phyloP scores from a whole-genome alignment of 2,329 filamentous ascomycete genomes.

The Penicillium corylophilum region DNA sequence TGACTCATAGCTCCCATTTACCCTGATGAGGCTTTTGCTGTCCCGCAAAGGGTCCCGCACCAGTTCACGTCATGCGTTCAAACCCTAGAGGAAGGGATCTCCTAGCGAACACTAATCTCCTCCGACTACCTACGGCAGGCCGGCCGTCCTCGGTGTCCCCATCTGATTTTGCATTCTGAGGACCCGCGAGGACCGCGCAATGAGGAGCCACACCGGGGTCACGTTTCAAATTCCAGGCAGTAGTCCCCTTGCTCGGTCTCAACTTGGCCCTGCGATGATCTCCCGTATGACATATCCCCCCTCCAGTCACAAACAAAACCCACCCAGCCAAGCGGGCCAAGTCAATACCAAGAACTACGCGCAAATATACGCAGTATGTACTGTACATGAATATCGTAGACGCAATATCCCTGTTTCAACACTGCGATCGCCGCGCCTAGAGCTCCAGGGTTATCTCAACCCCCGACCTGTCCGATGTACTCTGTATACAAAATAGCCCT shows the following conservation, averaged over 20 bases:
- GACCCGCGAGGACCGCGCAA: constrained; percentile 3
- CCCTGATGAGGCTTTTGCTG: not conserved
- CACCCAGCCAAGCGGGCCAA: constrained; percentile 5
- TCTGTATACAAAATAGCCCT: not conserved
- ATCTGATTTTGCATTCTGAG: constrained; percentile 3
- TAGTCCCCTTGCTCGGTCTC: not conserved
- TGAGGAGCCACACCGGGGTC: not conserved
- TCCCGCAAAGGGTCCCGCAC: not conserved
- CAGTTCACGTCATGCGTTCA: constrained; percentile 19
- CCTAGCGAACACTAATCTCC: constrained; percentile 17
- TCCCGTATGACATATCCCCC: constrained; percentile 5
- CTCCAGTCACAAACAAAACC: not conserved
- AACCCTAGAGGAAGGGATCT: constrained; percentile 25
- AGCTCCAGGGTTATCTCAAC: not conserved
- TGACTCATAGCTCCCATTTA: constrained; percentile 4
- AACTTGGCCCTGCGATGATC: constrained; percentile 18
- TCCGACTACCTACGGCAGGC: not conserved
- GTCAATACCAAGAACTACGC: constrained; percentile 3
- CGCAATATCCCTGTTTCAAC: not conserved
- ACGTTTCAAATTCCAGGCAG: not conserved
- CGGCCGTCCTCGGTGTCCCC: constrained; percentile 3
- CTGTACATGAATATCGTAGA: not conserved
- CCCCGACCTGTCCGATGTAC: not conserved
- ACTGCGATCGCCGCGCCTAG: not conserved
- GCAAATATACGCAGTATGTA: not conserved